These are phyloP conservation scores for Venturia effusa DNA, from an alignment of 2,329 filamentous ascomycete species.

Conservation along the genomic window DNA sequence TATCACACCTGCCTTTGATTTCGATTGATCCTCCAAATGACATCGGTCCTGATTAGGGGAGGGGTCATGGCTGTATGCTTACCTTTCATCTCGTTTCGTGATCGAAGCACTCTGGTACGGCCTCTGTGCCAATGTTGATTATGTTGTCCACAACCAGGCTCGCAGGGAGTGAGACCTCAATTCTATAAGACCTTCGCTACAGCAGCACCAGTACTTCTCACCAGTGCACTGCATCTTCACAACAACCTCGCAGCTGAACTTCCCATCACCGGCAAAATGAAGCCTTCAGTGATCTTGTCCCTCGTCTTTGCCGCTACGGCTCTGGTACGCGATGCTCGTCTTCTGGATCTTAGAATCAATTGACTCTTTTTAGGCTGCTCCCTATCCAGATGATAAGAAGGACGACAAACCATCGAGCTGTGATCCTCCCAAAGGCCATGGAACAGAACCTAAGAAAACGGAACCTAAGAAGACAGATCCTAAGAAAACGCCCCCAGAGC, in stretches of 20 bases:
- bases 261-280: not conserved
- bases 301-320: not conserved
- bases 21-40: not conserved
- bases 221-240: not conserved
- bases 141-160: not conserved
- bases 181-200: not conserved
- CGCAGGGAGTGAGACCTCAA: not conserved
- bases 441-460: too few species aligned
- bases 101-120: not conserved
- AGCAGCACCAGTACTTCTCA: too few species aligned
- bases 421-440: too few species aligned
- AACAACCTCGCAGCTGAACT: not conserved
- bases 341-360: too few species aligned
- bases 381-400: not conserved
- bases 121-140: too few species aligned
- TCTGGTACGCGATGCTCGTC: not conserved
- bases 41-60: not conserved
- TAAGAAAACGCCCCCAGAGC: too few species aligned
- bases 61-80: not conserved
- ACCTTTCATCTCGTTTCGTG: not conserved
- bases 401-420: not conserved
- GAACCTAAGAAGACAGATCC: too few species aligned
- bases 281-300: constrained; percentile 2
- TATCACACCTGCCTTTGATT: not conserved
- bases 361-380: not conserved